phyloP scores from a whole-genome alignment of 768 basidiomycete species.

The Podaxis sp. region DNA sequence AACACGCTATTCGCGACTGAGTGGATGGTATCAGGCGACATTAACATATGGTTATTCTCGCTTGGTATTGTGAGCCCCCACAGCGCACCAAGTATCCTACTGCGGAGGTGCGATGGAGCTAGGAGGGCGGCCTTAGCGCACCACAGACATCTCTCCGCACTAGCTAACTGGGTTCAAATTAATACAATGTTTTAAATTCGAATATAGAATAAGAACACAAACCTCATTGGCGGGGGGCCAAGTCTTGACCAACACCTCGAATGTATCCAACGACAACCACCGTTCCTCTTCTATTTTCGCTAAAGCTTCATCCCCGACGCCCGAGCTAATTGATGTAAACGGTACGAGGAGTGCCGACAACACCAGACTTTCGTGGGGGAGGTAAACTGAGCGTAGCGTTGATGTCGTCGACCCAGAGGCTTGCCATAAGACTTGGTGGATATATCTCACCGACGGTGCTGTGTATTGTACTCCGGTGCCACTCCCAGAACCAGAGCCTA shows the following conservation, averaged over 20 bases:
- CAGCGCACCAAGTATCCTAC: conserved; percentile 46
- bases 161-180: conserved; percentile 29
- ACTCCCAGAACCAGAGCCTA: conserved; percentile 30
- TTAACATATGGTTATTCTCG: conserved; percentile 39
- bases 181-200: not conserved
- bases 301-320: conserved; percentile 15
- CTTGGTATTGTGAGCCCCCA: conserved; percentile 42
- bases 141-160: conserved; percentile 66
- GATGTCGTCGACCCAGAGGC: conserved; percentile 34
- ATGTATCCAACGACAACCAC: conserved; percentile 55
- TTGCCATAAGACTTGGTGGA: conserved; percentile 46
- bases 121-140: conserved; percentile 58
- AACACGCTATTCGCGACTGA: conserved; percentile 53
- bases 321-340: conserved; percentile 41
- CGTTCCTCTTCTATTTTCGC: conserved; percentile 48
- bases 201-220: not conserved
- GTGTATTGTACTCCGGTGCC: not conserved
- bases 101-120: conserved; percentile 39
- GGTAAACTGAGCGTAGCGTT: conserved; percentile 24
- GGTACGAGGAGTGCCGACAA: conserved; percentile 57
- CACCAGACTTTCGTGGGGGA: conserved; percentile 44
- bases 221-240: conserved; percentile 64
- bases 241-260: conserved; percentile 53
- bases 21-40: conserved; percentile 45
- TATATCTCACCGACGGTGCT: conserved; percentile 38